A percentile compares a stretch with the other conserved stretches of the same genome.
Evolutionary conservation across 805 yeast genomes (phyloP).

Genomic region (Suhomyces vadensis): DNA sequence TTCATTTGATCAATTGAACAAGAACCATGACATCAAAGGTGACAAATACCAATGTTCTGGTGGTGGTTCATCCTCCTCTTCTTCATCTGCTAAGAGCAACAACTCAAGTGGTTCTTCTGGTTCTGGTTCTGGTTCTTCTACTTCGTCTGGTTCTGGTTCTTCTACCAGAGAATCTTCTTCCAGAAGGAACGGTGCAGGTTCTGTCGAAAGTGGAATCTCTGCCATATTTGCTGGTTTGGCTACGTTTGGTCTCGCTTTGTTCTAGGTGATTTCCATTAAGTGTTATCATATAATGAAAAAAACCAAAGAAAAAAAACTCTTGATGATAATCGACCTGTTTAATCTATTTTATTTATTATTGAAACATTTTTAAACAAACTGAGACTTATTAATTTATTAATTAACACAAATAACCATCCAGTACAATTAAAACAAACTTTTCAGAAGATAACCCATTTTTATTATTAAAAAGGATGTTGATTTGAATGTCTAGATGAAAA

Average conservation of each 20-base stretch:
- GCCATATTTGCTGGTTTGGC: conserved; percentile 35
- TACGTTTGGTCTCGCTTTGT: conserved; percentile 40
- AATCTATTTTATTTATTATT: background rate
- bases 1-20: conserved; percentile 68
- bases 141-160: conserved; percentile 18
- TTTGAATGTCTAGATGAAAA: background rate
- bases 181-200: conserved; percentile 27
- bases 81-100: conserved; percentile 43
- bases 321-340: background rate
- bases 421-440: background rate
- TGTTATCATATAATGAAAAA: background rate
- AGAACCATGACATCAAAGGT: conserved; percentile 86
- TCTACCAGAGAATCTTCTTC: conserved; percentile 12
- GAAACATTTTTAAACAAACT: background rate
- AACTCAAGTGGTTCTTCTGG: conserved; percentile 24
- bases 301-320: background rate
- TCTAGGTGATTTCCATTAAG: conserved; percentile 19
- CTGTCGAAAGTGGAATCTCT: conserved; percentile 23
- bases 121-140: conserved; percentile 30
- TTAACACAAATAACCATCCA: background rate
- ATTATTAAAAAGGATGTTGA: background rate
- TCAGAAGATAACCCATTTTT: background rate
- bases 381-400: background rate
- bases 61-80: conserved; percentile 48
- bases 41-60: conserved; percentile 77